These are phyloP conservation scores for Umbelopsis isabellina DNA, from an alignment of 192 early-diverging fungal species.

Conservation along the genomic window DNA sequence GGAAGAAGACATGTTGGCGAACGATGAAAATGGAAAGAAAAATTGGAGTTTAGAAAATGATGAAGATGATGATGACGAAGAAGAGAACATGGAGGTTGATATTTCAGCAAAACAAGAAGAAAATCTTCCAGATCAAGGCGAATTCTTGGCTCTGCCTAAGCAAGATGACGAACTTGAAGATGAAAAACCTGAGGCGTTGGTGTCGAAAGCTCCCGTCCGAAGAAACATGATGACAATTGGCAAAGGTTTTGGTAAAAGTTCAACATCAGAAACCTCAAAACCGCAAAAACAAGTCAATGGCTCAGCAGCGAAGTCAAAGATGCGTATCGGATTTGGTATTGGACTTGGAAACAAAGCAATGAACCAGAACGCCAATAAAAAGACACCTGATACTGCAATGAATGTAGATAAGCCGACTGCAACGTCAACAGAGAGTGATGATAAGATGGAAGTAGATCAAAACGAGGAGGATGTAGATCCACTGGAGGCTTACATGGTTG, in stretches of 20 bases:
- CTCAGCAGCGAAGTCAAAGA: conserved; percentile 11
- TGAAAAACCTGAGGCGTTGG: conserved; percentile 13
- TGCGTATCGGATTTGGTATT: conserved; percentile 17
- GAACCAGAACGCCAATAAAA: background rate
- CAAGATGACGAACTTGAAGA: conserved; percentile 20
- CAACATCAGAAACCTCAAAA: background rate
- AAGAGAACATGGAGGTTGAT: conserved; percentile 37
- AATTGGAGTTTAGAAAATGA: conserved; percentile 66
- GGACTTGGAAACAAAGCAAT: background rate
- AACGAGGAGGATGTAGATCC: conserved; percentile 62
- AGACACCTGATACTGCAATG: conserved; percentile 25
- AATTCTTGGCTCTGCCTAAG: background rate
- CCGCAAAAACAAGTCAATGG: background rate
- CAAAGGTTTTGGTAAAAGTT: background rate
- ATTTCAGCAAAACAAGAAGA: conserved; percentile 5
- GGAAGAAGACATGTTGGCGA: conserved; percentile 24
- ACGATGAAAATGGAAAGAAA: conserved; percentile 43
- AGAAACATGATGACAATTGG: conserved; percentile 20
- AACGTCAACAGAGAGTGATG: conserved; percentile 24
- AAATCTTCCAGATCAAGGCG: conserved; percentile 8
- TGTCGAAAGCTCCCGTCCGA: conserved; percentile 17
- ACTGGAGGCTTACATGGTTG: conserved; percentile 88
- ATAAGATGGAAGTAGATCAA: conserved; percentile 50
- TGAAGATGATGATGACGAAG: conserved; percentile 64
- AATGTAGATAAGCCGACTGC: conserved; percentile 7